Evolutionary conservation across 2,329 filamentous ascomycete genomes (phyloP), one percentile per base, ranked within the genome.

Genomic region (Berkeleyomyces rouxiae): DNA sequence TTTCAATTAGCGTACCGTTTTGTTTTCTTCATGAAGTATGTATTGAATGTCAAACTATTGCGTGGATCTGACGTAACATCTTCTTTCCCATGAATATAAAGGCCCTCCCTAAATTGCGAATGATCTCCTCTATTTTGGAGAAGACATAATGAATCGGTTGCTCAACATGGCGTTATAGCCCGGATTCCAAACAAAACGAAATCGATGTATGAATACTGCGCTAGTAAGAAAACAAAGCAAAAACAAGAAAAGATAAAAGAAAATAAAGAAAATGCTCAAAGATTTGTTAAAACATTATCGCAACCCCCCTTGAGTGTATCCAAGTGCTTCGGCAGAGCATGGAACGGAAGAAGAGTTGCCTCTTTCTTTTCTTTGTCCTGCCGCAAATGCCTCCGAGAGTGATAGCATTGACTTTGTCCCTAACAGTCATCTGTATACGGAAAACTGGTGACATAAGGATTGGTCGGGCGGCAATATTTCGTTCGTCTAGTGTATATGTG

Each of bases 241-340:
- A 46, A 33, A 57, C 39, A 47, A 16, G 31, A 61, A 53, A 36
- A 58, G 6, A 1, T 9, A 9, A 16, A 33, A 58, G 36, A 58
- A n/a, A 39, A 40, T 16, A 60, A 47, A 49, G 37, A 33, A 55
- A 55, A 55, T 55, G 51, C 11, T 39, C 51, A 10, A 39, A 39
- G 37, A 53, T 37, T 37, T 11, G 39, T n/a, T 55, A 55, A 39
- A 55, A 39, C 51, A 55, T 39, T 7, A 39, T 31, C 39, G n/a
- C 49, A 60, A 60, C 60, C 61, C 57, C 59, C 59, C 59, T 64
- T 62, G 23, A 53, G 42, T 47, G 60, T 64, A 40, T 64, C 63
- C 63, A 64, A 64, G 63, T 64, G 63, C 63, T 64, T 64, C 63
- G 63, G 63, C 63, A 64, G 61, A 64, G 63, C 63, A 60, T 64